Evolutionary conservation across 1,284 basidiomycete genomes (phyloP).

Genomic region (Trametes hirsuta): DNA sequence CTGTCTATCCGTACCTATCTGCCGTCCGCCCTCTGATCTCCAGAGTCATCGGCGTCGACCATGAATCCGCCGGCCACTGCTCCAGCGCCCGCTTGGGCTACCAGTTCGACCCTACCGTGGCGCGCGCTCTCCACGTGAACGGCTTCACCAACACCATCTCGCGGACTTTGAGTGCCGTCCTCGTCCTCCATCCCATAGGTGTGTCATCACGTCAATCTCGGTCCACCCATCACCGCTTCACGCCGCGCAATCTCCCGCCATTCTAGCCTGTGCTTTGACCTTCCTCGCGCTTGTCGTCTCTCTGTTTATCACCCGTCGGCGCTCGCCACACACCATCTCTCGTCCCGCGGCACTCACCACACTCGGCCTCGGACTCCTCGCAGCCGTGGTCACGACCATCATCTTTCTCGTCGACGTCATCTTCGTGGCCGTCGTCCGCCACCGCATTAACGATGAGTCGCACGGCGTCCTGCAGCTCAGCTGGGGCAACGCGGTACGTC

Average conservation of each 20-base stretch:
- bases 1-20: slow-evolving; percentile 17
- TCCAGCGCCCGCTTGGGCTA: slow-evolving; percentile 53
- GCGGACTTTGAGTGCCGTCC: slow-evolving; percentile 39
- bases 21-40: slow-evolving; percentile 14
- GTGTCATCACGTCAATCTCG: slow-evolving; percentile 18
- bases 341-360: slow-evolving; percentile 33
- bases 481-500: slow-evolving; percentile 54
- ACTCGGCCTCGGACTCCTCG: slow-evolving; percentile 29
- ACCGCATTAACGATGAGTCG: slow-evolving; percentile 45
- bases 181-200: slow-evolving; percentile 54
- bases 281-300: slow-evolving; percentile 55
- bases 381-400: slow-evolving; percentile 50
- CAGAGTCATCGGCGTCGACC: slow-evolving; percentile 46
- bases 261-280: slow-evolving; percentile 51
- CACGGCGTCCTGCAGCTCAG: slow-evolving; percentile 43
- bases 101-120: slow-evolving; percentile 50
- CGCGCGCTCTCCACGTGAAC: slow-evolving; percentile 46
- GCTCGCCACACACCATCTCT: slow-evolving; percentile 27
- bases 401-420: slow-evolving; percentile 59
- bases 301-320: slow-evolving; percentile 48
- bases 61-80: slow-evolving; percentile 43
- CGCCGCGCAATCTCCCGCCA: slow-evolving; percentile 6
- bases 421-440: slow-evolving; percentile 48
- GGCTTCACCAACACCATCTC: slow-evolving; percentile 46
- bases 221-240: slow-evolving; percentile 3